Evolutionary conservation across 2,329 filamentous ascomycete genomes (phyloP).

Genomic region (Fusarium sulawesiense): DNA sequence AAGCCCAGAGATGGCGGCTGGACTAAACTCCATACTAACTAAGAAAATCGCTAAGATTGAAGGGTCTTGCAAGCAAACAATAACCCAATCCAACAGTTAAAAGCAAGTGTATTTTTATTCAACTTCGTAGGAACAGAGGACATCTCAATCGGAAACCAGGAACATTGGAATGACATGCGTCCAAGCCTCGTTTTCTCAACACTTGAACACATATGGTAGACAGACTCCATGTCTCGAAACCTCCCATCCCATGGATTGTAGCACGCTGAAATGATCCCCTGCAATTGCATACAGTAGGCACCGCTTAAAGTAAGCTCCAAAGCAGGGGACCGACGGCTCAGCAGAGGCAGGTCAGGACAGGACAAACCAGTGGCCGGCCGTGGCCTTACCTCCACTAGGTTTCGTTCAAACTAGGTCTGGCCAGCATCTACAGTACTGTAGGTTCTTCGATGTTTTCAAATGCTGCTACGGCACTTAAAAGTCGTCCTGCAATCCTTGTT

Average conservation of each 20-base stretch:
- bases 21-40: neutral
- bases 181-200: constrained; percentile 9
- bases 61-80: neutral
- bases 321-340: constrained; percentile 10
- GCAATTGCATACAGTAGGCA: constrained; percentile 22
- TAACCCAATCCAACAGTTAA: neutral
- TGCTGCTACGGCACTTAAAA: constrained; percentile 4
- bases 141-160: constrained; percentile 8
- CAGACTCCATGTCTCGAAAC: constrained; percentile 23
- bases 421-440: constrained; percentile 5
- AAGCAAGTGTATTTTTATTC: neutral
- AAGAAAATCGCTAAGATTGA: neutral
- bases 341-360: constrained; percentile 13
- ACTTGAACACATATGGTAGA: constrained; percentile 5
- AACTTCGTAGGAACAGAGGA: neutral
- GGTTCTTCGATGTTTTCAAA: constrained; percentile 8
- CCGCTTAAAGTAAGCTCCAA: constrained; percentile 1
- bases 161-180: constrained; percentile 25
- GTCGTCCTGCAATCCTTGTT: neutral
- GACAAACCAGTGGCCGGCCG: constrained; percentile 2
- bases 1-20: neutral
- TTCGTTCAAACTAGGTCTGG: neutral
- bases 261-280: constrained; percentile 19
- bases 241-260: constrained; percentile 9
- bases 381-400: neutral